phyloP scores from a whole-genome alignment of 345 rosid genomes.

The Populus alba region DNA sequence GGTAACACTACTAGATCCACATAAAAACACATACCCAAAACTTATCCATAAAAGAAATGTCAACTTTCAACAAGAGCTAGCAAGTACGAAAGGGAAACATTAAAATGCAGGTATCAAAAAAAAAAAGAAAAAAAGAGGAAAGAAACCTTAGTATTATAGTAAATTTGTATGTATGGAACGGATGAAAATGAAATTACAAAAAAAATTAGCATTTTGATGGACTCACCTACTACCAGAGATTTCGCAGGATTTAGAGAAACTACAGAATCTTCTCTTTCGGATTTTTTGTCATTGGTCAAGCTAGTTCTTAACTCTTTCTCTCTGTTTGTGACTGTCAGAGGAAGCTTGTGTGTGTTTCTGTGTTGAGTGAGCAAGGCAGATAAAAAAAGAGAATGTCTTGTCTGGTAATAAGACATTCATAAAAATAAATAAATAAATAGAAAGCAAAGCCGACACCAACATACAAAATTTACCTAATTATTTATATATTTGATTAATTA shows the following conservation, averaged over 20 bases:
- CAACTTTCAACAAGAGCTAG: conserved; percentile 9
- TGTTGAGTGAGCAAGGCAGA: conserved; percentile 7
- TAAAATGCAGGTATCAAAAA: conserved; percentile 38
- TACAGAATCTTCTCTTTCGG: neutral
- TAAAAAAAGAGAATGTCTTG: neutral
- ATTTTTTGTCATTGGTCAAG: neutral
- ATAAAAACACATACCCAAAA: neutral
- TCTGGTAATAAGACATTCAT: neutral
- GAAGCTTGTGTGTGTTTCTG: neutral
- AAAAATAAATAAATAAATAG: neutral
- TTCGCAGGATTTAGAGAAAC: conserved; percentile 12
- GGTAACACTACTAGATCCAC: conserved; percentile 38
- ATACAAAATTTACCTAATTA: too few species aligned
- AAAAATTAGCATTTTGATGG: neutral
- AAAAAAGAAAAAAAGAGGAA: neutral
- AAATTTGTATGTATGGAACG: neutral
- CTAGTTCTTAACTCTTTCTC: too few species aligned
- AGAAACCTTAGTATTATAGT: neutral
- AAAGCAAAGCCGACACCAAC: neutral
- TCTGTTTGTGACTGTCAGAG: neutral
- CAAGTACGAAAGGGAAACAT: conserved; percentile 9
- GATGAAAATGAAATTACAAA: neutral
- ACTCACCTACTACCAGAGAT: neutral
- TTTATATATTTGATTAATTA: neutral
- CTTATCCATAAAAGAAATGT: neutral